Base-by-base conservation (phyloP, 257 asterid genomes). In the Coffea eugenioides region DNA sequence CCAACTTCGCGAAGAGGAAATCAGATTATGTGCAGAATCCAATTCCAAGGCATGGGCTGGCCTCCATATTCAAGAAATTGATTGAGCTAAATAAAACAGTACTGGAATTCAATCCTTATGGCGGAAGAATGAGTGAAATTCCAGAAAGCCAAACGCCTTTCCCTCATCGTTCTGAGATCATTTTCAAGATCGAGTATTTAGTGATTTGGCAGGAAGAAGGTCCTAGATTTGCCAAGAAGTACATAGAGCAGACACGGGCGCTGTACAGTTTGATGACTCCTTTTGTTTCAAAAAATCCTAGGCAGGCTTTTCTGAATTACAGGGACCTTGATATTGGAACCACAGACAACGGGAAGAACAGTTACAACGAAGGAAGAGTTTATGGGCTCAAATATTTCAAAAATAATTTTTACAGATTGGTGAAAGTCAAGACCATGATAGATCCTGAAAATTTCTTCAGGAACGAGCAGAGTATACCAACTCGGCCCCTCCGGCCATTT, bases 81-180 rank as follows among this genome's bases (percentile, higher is more conserved):
- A 49, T 69, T 12, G 76, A 83, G 57, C 41, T 80, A 16, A 85
- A 71, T 20, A 74, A 76, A 41, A 51, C 57, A 51, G 57, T 1
- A 51, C 16, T 51, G 6, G 5, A 2, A 2, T 83, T 83, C 80
- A 74, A 62, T 51, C 78, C 85, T 2, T 80, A 52, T 14, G 89
- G 87, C 8, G 89, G 89, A 78, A 69, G 74, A 73, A 85, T 85
- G 85, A 74, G 64, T 46, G 75, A 71, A 18, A 83, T 85, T 66
- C 52, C 85, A 0, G 25, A 81, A 52, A 68, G 68, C 0, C 83
- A 71, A 0, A 83, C 77, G 20, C 88, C 88, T 5, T 85, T 85
- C 48, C 88, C 88, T 8, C 88, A 85, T 67, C 78, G 88, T 13
- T 79, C 77, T 0, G 86, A 87, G 13, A 78, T 80, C 20, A 69